A percentile compares a stretch with the other conserved stretches of the same genome.
These are phyloP conservation scores for Tetrahymena thermophila DNA, from an alignment of 73 alveolate species.

Conservation along the genomic window DNA sequence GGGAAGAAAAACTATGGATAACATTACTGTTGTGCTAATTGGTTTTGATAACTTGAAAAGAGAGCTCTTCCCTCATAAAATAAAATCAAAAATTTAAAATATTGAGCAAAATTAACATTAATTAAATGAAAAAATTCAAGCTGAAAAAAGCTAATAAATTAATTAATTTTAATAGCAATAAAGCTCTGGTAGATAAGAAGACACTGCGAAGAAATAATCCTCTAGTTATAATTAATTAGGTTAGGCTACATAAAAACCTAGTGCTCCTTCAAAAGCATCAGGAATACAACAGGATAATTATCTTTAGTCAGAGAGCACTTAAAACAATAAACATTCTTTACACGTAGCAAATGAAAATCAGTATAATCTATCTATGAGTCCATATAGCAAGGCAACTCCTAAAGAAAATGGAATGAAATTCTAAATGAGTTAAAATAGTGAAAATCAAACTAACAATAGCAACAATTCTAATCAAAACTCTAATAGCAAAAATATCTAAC, in stretches of 20 bases:
- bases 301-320: background rate
- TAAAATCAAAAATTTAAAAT: background rate
- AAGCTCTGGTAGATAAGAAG: background rate
- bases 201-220: background rate
- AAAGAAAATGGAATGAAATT: background rate
- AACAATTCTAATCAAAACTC: too few species aligned
- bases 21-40: constrained; percentile 60
- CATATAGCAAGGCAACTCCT: background rate
- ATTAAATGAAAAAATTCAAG: background rate
- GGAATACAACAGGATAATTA: background rate
- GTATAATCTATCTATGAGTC: background rate
- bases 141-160: background rate
- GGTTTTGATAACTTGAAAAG: constrained; percentile 47
- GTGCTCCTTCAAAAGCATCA: background rate
- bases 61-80: background rate
- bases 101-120: background rate
- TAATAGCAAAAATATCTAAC: background rate
- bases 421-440: background rate
- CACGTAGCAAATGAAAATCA: background rate
- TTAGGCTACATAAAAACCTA: background rate
- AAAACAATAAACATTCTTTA: background rate
- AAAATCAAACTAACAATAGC: background rate
- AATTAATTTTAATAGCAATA: background rate
- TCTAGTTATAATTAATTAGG: background rate
- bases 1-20: constrained; percentile 67